A percentile compares a stretch with the other conserved stretches of the same genome.
Evolutionary conservation across 2,329 filamentous ascomycete genomes (phyloP).

Genomic region (Trichophyton verrucosum): DNA sequence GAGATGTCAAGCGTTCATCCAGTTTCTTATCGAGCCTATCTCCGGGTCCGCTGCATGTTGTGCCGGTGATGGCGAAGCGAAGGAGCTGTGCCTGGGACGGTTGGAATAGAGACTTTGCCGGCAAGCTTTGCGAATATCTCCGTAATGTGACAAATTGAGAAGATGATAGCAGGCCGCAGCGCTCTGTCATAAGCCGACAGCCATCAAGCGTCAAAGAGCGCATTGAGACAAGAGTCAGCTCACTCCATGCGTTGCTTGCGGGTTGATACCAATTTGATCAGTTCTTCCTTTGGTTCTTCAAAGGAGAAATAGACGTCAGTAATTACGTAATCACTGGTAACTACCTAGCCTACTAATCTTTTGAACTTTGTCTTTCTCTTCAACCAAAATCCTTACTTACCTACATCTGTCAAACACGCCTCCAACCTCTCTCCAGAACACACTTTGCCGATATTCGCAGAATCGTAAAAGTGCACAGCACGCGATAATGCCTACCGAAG

Average conservation of each 20-base stretch:
- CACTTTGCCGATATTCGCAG: background rate
- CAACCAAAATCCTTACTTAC: background rate
- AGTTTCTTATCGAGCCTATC: slow-evolving; percentile 5
- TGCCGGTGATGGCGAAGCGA: slow-evolving; percentile 23
- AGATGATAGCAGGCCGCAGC: background rate
- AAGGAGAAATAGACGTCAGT: background rate
- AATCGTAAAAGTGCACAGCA: background rate
- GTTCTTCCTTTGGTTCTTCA: background rate
- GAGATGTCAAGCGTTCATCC: slow-evolving; percentile 13
- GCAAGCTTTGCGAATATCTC: background rate
- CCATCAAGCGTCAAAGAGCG: slow-evolving; percentile 5
- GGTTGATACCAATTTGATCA: background rate
- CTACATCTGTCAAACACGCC: background rate
- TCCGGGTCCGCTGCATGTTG: slow-evolving; percentile 9
- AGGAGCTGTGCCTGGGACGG: slow-evolving; percentile 21
- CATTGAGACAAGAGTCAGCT: slow-evolving; percentile 1
- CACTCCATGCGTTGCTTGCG: background rate
- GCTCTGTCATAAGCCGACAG: background rate
- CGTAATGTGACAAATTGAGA: background rate
- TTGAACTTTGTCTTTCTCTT: background rate
- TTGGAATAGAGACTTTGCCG: background rate
- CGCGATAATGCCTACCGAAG: background rate
- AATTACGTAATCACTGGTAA: background rate
- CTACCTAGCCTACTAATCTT: too few relatives aligned
- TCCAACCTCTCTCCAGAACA: background rate